Conservation (phyloP, 2,329 filamentous ascomycete genomes). For the Exophiala aquamarina region DNA sequence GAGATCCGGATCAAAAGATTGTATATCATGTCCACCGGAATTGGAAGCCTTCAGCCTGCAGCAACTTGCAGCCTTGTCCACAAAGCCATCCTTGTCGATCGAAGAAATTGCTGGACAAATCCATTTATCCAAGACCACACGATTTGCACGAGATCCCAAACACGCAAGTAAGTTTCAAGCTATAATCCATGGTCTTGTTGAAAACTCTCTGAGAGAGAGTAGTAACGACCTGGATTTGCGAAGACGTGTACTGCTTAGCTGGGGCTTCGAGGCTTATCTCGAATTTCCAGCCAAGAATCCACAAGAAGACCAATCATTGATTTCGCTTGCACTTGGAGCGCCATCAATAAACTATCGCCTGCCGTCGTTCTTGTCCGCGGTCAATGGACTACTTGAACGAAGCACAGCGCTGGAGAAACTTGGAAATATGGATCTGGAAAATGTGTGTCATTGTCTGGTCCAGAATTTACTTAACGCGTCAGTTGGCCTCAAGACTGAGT, state of each 20-base stretch:
- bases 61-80: background rate
- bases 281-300: conserved; percentile 3
- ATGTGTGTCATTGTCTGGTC: conserved; percentile 55
- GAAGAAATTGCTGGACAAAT: conserved; percentile 16
- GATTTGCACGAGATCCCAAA: conserved; percentile 4
- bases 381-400: conserved; percentile 21
- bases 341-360: conserved; percentile 42
- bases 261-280: conserved; percentile 20
- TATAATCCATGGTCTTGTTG: conserved; percentile 8
- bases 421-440: conserved; percentile 62
- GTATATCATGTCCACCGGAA: conserved; percentile 9
- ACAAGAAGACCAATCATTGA: conserved; percentile 1
- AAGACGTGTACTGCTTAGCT: conserved; percentile 16
- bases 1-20: background rate
- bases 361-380: conserved; percentile 64
- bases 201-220: conserved; percentile 1
- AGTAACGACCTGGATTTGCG: conserved; percentile 10
- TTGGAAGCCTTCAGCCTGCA: conserved; percentile 9
- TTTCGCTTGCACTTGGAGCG: background rate
- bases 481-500: conserved; percentile 70
- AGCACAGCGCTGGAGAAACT: conserved; percentile 47
- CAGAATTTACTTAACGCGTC: conserved; percentile 74
- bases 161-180: background rate
- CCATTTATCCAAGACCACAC: conserved; percentile 8
- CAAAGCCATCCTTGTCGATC: background rate